These are phyloP conservation scores for Colletotrichum graminicola DNA, from an alignment of 2,329 filamentous ascomycete genomes.

Conservation along the genomic window DNA sequence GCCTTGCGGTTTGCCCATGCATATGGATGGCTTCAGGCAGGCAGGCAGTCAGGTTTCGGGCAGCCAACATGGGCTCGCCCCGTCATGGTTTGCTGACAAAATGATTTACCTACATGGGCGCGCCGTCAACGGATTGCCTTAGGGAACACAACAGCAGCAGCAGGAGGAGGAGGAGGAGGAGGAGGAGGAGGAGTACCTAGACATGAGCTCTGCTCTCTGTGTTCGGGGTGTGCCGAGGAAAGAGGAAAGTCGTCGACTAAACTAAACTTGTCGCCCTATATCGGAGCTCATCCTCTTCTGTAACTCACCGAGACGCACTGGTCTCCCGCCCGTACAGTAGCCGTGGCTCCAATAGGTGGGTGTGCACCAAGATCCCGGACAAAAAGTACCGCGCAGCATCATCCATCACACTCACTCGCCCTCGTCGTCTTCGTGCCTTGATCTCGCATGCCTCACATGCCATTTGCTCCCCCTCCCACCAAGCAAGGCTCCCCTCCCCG, in stretches of 20 bases:
- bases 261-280: slow-evolving; percentile 12
- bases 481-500: slow-evolving; percentile 1
- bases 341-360: neutral
- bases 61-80: slow-evolving; percentile 17
- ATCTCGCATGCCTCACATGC: slow-evolving; percentile 21
- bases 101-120: neutral
- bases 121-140: neutral
- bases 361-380: slow-evolving; percentile 13
- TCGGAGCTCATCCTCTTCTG: slow-evolving; percentile 20
- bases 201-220: too few relatives aligned
- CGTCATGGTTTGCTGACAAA: neutral
- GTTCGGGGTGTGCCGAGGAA: neutral
- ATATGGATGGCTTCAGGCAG: neutral
- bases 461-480: neutral
- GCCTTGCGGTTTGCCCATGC: slow-evolving; percentile 34
- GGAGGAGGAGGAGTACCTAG: neutral
- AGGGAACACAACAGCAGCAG: neutral
- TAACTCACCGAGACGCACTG: slow-evolving; percentile 31
- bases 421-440: neutral
- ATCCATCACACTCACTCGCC: neutral
- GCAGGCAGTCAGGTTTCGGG: too few relatives aligned
- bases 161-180: neutral
- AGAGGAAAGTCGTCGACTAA: neutral
- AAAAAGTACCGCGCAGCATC: slow-evolving; percentile 29
- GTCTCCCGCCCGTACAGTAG: neutral